phyloP scores from a whole-genome alignment of 2,329 filamentous ascomycete species.

The Trematosphaeria pertusa region DNA sequence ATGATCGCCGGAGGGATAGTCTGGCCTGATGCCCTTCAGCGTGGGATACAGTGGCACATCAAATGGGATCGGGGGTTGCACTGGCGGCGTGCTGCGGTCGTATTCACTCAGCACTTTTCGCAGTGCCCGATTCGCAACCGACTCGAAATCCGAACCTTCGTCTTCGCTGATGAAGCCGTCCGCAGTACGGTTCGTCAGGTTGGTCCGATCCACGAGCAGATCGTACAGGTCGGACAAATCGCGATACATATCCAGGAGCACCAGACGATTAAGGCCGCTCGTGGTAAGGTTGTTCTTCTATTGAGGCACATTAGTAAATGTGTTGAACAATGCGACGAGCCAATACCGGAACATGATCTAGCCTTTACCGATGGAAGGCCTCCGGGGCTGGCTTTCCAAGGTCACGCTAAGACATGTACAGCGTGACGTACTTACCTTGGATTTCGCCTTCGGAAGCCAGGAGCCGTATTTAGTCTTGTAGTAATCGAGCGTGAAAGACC shows the following conservation, averaged over 20 bases:
- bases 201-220: constrained; percentile 79
- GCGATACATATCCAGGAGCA: constrained; percentile 80
- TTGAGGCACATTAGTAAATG: no score
- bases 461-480: constrained; percentile 73
- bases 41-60: constrained; percentile 81
- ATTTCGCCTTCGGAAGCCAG: constrained; percentile 90
- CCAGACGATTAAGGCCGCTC: constrained; percentile 82
- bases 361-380: no score
- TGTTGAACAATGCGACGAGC: no score
- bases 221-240: constrained; percentile 91
- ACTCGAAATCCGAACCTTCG: constrained; percentile 60
- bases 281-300: constrained; percentile 89
- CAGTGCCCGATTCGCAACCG: constrained; percentile 69
- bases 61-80: constrained; percentile 89
- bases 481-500: constrained; percentile 74
- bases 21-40: constrained; percentile 69
- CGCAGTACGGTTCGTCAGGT: constrained; percentile 78
- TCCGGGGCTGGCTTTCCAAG: no score
- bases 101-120: constrained; percentile 85
- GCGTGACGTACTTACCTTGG: no score
- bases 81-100: constrained; percentile 86
- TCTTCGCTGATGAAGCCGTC: constrained; percentile 69
- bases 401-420: no score
- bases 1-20: constrained; percentile 67
- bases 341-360: no score